Evolutionary conservation across 306 rosid genomes (phyloP), one percentile per base, ranked within the genome.

Genomic region (Sindora glabra): DNA sequence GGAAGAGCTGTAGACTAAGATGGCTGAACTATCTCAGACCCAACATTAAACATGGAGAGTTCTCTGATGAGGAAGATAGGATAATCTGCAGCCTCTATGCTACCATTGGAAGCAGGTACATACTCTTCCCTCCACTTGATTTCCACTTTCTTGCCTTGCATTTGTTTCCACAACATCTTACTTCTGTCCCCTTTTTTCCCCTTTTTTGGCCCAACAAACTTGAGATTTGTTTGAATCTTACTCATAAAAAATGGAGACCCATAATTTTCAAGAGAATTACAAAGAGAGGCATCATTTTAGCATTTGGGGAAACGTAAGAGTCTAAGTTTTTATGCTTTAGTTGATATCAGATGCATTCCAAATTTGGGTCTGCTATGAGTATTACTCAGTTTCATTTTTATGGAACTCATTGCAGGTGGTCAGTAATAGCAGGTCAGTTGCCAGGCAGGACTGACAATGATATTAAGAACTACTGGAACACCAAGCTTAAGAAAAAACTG

Each of bases 21-120:
- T 91, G 97, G 97, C 87, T 91, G 10, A 91, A 91, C 77, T 91
- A 91, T 85, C 89, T 91, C 5, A 79, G 97, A 24, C 97, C 97
- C 56, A 77, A 91, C 70, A 87, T 91, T 63, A 87, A 85, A 48
- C 97, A 91, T 44, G 97, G 97, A 0, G 87, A 87, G 32, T 91
- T 91, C 74, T 81, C 97, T 74, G 89, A 79, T 15, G 79, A 80
- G 15, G 97, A 91, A 83, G 97, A 91, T 41, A 72, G 67, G 44
- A 48, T 85, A n/a, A 91, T 91, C 56, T 83, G 85, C 70, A 70
- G 40, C 79, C 95, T 91, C 81, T 91, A 68, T 78, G 62, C 89
- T 58, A 85, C 64, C 81, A 91, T 87, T 63, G 97, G 97, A 79
- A 91, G 95, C 96, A 87, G 97, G 97, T 91, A 66, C 25, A 3